A percentile compares a stretch with the other conserved stretches of the same genome.
These are phyloP conservation scores for Hygrophoropsis aurantiaca DNA, from an alignment of 768 basidiomycete genomes.

Conservation along the genomic window DNA sequence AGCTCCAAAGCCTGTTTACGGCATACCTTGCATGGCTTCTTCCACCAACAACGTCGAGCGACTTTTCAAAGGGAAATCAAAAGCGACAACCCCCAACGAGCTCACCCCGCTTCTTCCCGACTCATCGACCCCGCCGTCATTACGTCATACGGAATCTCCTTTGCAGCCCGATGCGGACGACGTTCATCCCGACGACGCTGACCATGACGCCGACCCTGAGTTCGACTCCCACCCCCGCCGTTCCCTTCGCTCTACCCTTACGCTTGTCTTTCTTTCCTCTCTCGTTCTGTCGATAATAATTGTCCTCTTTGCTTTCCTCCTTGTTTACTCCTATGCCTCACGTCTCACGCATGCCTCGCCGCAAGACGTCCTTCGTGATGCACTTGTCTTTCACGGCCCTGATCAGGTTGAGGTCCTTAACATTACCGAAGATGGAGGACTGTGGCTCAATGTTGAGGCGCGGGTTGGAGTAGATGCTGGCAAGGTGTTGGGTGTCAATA, in stretches of 20 bases:
- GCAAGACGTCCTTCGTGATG: slow-evolving; percentile 56
- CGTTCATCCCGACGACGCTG: too few relatives aligned
- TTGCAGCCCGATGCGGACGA: too few relatives aligned
- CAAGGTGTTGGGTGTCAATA: slow-evolving; percentile 53
- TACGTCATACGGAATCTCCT: neutral
- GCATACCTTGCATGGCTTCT: too few relatives aligned
- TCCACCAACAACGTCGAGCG: too few relatives aligned
- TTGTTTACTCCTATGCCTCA: slow-evolving; percentile 69
- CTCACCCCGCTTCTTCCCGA: neutral
- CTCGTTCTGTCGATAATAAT: slow-evolving; percentile 48
- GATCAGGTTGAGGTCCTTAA: slow-evolving; percentile 62
- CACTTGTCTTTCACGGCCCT: slow-evolving; percentile 59
- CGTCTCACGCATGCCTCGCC: slow-evolving; percentile 51
- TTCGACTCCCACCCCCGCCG: slow-evolving; percentile 18
- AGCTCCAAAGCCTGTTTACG: too few relatives aligned
- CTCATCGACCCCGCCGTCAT: neutral
- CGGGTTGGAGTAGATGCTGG: slow-evolving; percentile 71
- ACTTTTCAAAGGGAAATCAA: too few relatives aligned
- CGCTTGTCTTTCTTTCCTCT: slow-evolving; percentile 56
- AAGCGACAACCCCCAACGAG: neutral
- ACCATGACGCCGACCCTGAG: slow-evolving; percentile 20
- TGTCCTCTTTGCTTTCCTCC: slow-evolving; percentile 43
- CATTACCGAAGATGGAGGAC: slow-evolving; percentile 52
- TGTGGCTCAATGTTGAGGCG: slow-evolving; percentile 60
- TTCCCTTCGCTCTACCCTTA: slow-evolving; percentile 32